These are phyloP conservation scores for Cladophialophora psammophila DNA, from an alignment of 2,329 filamentous ascomycete species.

Conservation along the genomic window DNA sequence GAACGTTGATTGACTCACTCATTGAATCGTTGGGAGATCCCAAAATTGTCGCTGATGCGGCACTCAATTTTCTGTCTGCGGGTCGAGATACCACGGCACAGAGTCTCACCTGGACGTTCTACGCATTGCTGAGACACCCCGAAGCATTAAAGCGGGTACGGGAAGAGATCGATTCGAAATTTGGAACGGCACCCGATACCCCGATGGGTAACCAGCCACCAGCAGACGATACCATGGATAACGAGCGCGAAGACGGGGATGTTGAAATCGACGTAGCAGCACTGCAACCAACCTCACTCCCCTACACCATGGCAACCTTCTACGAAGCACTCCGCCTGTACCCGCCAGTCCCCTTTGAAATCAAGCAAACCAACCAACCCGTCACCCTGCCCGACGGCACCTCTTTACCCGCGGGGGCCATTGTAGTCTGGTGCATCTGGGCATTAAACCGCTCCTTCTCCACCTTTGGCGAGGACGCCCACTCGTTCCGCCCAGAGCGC, in stretches of 20 bases:
- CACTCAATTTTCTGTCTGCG: slow-evolving; percentile 71
- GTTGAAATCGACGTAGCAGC: slow-evolving; percentile 45
- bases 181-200: slow-evolving; percentile 7
- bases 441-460: slow-evolving; percentile 65
- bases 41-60: slow-evolving; percentile 67
- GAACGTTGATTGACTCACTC: slow-evolving; percentile 67
- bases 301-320: slow-evolving; percentile 66
- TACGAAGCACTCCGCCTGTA: slow-evolving; percentile 69
- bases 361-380: slow-evolving; percentile 64
- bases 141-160: slow-evolving; percentile 36
- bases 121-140: slow-evolving; percentile 64
- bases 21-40: slow-evolving; percentile 63
- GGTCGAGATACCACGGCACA: slow-evolving; percentile 71
- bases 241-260: slow-evolving; percentile 42
- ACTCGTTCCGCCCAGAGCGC: slow-evolving; percentile 63
- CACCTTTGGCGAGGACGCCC: slow-evolving; percentile 66
- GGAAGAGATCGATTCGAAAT: slow-evolving; percentile 37
- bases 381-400: slow-evolving; percentile 55
- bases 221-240: slow-evolving; percentile 11
- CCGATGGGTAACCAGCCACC: background rate
- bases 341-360: slow-evolving; percentile 71
- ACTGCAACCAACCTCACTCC: slow-evolving; percentile 52
- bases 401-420: slow-evolving; percentile 60
- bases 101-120: slow-evolving; percentile 69
- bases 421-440: slow-evolving; percentile 71